Base-by-base conservation (phyloP, 371 early-diverging fungal genomes). In the Funneliformis caledonium region DNA sequence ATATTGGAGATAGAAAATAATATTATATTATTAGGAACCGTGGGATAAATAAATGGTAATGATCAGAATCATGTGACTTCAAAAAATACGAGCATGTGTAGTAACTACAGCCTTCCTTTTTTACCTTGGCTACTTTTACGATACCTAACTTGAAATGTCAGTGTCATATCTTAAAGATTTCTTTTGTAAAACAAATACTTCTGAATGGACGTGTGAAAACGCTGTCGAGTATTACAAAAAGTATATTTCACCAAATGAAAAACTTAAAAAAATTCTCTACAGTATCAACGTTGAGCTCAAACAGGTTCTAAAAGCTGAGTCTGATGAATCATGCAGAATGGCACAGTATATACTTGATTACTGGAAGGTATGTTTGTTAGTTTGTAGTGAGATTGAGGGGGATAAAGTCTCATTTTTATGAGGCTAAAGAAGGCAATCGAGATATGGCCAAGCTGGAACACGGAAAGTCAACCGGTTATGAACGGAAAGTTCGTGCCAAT, bases 341-440 rank as follows among this genome's bases (percentile, higher is more conserved):
- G 62, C 76, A 33, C 78, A 78, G 52, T 31, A 31, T 50, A 78
- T 68, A 68, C 50, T 78, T 68, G 68, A 78, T 78, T 33, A 78
- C 68, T 56, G 65, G 78, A 76, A 76, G n/a, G 76, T 76, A 61
- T 76, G 76, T 76, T 76, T 45, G 61, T 76, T 0, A 7, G 26
- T 9, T 67, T 19, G 42, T 61, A 76, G 6, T 61, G 76, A 45
- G 60, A 14, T 76, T 76, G 76, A 76, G 61, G 43, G 47, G 68
- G 33, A 68, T 68, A 68, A 68, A 68, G 68, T 78, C 68, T 78
- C 68, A 0, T 48, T 59, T 75, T 75, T 75, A 60, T 78, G 78
- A 78, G 78, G 33, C 78, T 78, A 78, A 67, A 78, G 78, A n/a
- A 68, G 68, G 78, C 68, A 78, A 68, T 67, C 50, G 50, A 78